These are phyloP conservation scores for Ocimum tenuiflorum DNA, from an alignment of 257 asterid species.

Conservation along the genomic window DNA sequence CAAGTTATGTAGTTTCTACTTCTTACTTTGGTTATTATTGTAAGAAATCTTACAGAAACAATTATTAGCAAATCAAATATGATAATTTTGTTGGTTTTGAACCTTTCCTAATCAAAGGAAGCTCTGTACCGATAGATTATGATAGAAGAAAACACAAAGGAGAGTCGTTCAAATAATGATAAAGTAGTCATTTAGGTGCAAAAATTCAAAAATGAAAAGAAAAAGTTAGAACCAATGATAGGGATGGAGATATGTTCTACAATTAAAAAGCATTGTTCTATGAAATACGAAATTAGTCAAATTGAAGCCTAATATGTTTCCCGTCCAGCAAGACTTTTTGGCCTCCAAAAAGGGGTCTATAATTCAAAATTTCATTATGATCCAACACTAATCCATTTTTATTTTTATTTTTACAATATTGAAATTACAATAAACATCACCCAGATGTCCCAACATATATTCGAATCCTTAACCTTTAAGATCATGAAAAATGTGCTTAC, in stretches of 20 bases:
- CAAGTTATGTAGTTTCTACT: no score
- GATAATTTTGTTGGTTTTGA: background rate
- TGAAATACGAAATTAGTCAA: background rate
- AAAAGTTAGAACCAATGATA: background rate
- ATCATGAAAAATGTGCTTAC: no score
- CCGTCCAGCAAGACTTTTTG: background rate
- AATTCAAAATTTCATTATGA: background rate
- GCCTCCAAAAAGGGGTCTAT: background rate
- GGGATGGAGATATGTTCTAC: background rate
- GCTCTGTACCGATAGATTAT: background rate
- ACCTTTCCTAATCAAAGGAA: background rate
- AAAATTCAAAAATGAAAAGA: background rate
- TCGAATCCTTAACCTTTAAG: no score
- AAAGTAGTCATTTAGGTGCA: background rate
- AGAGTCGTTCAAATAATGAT: background rate
- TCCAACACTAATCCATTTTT: background rate
- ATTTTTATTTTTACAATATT: no score
- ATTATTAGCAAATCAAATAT: no score
- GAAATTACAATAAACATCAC: no score
- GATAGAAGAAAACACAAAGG: background rate
- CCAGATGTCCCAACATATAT: no score
- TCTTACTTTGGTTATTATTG: no score
- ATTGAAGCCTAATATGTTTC: conserved; percentile 5
- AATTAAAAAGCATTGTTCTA: background rate
- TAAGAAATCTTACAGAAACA: background rate